Evolutionary conservation across 2,329 filamentous ascomycete species (phyloP).

Genomic region (Plenodomus biglobosus): DNA sequence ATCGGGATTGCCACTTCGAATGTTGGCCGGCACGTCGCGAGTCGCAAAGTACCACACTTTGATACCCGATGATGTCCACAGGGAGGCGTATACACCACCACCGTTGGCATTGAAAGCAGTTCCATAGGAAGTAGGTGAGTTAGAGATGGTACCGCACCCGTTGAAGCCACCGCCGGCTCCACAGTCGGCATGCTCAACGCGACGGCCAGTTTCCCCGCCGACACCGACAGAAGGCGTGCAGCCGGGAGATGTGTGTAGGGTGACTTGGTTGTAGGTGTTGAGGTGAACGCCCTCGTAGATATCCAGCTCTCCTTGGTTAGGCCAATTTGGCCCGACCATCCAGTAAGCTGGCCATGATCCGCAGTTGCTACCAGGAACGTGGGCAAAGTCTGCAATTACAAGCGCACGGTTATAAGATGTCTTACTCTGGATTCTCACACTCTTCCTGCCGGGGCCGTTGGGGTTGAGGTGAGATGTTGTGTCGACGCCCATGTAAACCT

Average conservation of each 20-base stretch:
- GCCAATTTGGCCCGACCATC: constrained; percentile 46
- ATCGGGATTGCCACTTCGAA: constrained; percentile 45
- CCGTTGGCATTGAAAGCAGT: constrained; percentile 45
- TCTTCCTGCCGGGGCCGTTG: constrained; percentile 40
- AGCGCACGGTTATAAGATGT: constrained; percentile 41
- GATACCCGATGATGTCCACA: constrained; percentile 47
- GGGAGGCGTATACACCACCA: constrained; percentile 49
- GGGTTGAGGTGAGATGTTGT: constrained; percentile 31
- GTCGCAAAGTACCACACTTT: constrained; percentile 52
- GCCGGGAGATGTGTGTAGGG: constrained; percentile 42
- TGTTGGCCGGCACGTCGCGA: constrained; percentile 46
- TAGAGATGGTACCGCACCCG: constrained; percentile 38
- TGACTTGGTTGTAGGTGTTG: constrained; percentile 41
- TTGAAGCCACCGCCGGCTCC: constrained; percentile 39
- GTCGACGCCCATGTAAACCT: constrained; percentile 47
- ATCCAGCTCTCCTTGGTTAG: constrained; percentile 43
- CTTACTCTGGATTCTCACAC: constrained; percentile 43
- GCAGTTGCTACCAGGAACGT: constrained; percentile 43
- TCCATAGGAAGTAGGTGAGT: constrained; percentile 37
- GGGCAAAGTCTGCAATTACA: constrained; percentile 45
- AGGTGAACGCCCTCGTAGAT: constrained; percentile 44
- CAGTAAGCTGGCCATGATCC: constrained; percentile 46
- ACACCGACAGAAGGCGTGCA: constrained; percentile 37
- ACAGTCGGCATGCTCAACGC: constrained; percentile 38
- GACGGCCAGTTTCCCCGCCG: constrained; percentile 36